Base-by-base conservation (phyloP, 2,329 filamentous ascomycete genomes). In the Juglanconis sp. region DNA sequence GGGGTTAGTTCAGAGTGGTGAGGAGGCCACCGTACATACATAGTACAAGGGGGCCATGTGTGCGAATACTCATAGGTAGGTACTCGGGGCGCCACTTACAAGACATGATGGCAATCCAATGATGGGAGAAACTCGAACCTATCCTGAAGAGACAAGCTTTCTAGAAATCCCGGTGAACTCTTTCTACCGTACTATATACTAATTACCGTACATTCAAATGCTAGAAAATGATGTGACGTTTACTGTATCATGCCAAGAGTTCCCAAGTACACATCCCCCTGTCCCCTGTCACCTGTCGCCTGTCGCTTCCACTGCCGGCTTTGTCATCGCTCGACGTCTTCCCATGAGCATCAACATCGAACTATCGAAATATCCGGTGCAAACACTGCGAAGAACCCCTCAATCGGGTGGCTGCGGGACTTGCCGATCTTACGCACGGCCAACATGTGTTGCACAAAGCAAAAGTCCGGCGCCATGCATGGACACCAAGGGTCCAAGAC, bases 81-180 rank as follows among this genome's bases (percentile, higher is more conserved):
- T 50, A 34, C 34, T 11, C 30, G 17, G 36, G 35, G 47, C 32
- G 34, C 47, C 47, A 57, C 55, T 57, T 31, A 57, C 55, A 57
- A 24, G 44, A 40, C 53, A 56, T 56, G 44, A 30, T 49, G 50
- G 4, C 36, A 40, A 13, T 38, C 13, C 7, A 38, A 24, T 24
- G 24, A 24, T 24, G 24, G 24, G 24, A 2, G 24, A 24, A 24
- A 24, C 24, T 24, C 24, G 24, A 24, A 24, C 24, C n/a, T 9
- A 24, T 15, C 9, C 44, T 47, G 24, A 24, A 30, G n/a, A 47
- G 44, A 8, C 5, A 4, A 47, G 36, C 3, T 38, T 38, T 38
- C 36, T 13, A 15, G 10, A 15, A 42, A 15, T 10, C 4, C n/a
- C 10, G n/a, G 38, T 15, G 38, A 42, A 15, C 38, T 42, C n/a